Base-by-base conservation (phyloP, 2,329 filamentous ascomycete genomes). In the Paracoccidioides lutzii region DNA sequence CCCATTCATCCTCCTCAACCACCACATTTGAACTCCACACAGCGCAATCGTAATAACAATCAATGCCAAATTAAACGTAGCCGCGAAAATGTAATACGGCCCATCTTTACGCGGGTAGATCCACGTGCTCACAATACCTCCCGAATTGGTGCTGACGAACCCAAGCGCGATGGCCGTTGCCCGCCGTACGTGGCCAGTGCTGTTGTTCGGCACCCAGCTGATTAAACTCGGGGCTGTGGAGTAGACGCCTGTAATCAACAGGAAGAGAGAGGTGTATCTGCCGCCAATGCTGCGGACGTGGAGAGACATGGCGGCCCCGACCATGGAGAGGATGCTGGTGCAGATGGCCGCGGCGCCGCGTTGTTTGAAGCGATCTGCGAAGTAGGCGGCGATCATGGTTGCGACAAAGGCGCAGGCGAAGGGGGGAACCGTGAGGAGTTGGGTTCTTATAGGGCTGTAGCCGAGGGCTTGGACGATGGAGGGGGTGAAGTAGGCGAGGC, bases 201-300 rank as follows among this genome's bases (percentile, higher is more conserved):
- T 82, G 64, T 86, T 86, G 63, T 85, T 85, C 2, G 80, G 79
- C 58, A 82, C 79, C 83, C 83, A 86, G 1, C 78, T 82, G 9
- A 86, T 70, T 2, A 84, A 78, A 22, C 78, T 80, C 0, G 83
- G 82, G 0, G 85, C 81, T 45, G 79, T 80, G 48, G 77, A 75
- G 64, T 84, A 86, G 64, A 84, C 74, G 8, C 83, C 83, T 0
- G 78, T 79, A 0, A 82, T 80, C 81, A 85, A 84, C 54, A 86
- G 70, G 62, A 83, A 83, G 0, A 82, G 84, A 80, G 84, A 84
- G 61, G 28, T n/a, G 41, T 84, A 85, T 53, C 81, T 78, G 4
- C 79, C 73, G 1, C 75, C 72, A 1, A 80, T 66, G 28, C 75
- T 72, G 8, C 71, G 65, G 15, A 78, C 73, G 50, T 81, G 80